Evolutionary conservation across 352 stramenopile genomes (phyloP), one percentile per base, ranked within the genome.

Genomic region (Thalassiosira mediterranea): DNA sequence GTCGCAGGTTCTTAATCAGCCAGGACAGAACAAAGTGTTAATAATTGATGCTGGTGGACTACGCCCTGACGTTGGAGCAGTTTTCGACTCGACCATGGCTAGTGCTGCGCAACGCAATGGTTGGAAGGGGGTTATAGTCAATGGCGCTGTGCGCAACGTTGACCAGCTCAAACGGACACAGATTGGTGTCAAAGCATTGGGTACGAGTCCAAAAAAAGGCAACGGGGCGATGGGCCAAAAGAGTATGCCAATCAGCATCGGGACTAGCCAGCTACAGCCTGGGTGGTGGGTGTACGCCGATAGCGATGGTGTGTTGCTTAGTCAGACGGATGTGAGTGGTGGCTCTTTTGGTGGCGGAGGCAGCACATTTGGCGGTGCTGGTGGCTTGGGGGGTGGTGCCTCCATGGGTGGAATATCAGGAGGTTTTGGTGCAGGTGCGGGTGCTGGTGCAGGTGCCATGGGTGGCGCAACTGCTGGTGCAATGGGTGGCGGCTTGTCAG

Each of bases 71-170:
- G 48, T 56, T 42, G 28, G 21, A 46, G 72, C 78, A 21, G 47
- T 81, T 28, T 86, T 86, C 46, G 73, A 81, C 66, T 37, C 26
- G 3, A 44, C 48, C 13, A 71, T 70, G 57, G 78, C 78, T 15
- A 67, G 17, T 23, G 60, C 32, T 49, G 78, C 78, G 1, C 51
- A 53, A 32, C 34, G 69, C 1, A 81, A 80, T 51, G 78, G 78
- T 31, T 86, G 73, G 72, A 72, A 69, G 29, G 78, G 78, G n/a
- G 65, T 86, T 3, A 73, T 86, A n/a, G 64, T 86, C 1, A 38
- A 83, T 60, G 78, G 78, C 21, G 64, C 60, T 19, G 64, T 86
- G 26, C 51, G 73, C 59, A 67, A 81, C 67, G 52, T 51, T 15
- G 25, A 28, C n/a, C 32, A 66, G 37, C 53, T 86, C 15, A 21